phyloP scores from a whole-genome alignment of 495 filamentous ascomycete genomes.

The Apodospora peruviana region DNA sequence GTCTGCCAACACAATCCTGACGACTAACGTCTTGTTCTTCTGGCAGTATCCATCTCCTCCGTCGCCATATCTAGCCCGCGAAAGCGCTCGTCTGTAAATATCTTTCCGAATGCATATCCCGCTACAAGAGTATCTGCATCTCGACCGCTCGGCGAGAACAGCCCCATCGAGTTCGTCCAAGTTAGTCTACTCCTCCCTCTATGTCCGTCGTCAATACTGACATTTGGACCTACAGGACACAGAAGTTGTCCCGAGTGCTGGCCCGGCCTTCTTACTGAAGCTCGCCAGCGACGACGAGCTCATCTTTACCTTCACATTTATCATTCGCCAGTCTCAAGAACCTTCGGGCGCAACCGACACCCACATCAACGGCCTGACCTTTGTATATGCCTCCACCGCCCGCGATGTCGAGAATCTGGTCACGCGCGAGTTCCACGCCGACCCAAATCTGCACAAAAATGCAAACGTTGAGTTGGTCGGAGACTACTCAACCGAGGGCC shows the following conservation, averaged over 20 bases:
- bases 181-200: slow-evolving; percentile 36
- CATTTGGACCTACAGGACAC: slow-evolving; percentile 58
- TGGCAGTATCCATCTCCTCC: slow-evolving; percentile 71
- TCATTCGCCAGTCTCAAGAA: slow-evolving; percentile 62
- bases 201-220: slow-evolving; percentile 10
- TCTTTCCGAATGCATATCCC: slow-evolving; percentile 85
- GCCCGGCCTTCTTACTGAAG: slow-evolving; percentile 77
- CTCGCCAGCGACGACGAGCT: slow-evolving; percentile 87
- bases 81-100: slow-evolving; percentile 65
- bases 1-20: slow-evolving; percentile 10
- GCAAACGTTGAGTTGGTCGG: slow-evolving; percentile 90
- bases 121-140: slow-evolving; percentile 72
- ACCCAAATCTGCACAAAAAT: slow-evolving; percentile 96
- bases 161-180: slow-evolving; percentile 85
- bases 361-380: slow-evolving; percentile 81
- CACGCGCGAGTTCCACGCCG: slow-evolving; percentile 90
- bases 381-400: slow-evolving; percentile 76
- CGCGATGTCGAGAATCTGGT: slow-evolving; percentile 90
- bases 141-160: slow-evolving; percentile 68
- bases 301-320: slow-evolving; percentile 84
- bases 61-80: slow-evolving; percentile 73
- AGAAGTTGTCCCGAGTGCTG: slow-evolving; percentile 52
- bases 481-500: slow-evolving; percentile 76
- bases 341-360: slow-evolving; percentile 60
- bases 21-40: not conserved